These are phyloP conservation scores for Aspergillus conjunctus DNA, from an alignment of 495 filamentous ascomycete genomes.

Conservation along the genomic window DNA sequence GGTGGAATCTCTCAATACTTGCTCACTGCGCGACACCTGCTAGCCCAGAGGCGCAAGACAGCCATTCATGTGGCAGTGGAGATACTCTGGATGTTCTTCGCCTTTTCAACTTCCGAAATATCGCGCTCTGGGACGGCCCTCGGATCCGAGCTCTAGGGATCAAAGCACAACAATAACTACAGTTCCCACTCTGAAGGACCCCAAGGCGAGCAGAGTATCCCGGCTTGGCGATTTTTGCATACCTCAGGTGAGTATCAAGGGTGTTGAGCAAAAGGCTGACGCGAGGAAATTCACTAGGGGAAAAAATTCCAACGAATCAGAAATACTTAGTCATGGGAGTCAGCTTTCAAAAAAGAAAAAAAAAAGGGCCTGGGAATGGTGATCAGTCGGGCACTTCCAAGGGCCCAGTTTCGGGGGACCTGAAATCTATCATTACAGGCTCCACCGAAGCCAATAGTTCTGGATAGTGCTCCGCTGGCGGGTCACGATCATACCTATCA, in stretches of 20 bases:
- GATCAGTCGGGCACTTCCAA: constrained; percentile 13
- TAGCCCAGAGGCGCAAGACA: not conserved
- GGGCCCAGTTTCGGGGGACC: not conserved
- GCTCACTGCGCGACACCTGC: not conserved
- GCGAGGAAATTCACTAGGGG: not conserved
- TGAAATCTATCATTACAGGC: constrained; percentile 14
- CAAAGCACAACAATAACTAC: too few species aligned
- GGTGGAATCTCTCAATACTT: not conserved
- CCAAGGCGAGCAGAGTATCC: too few species aligned
- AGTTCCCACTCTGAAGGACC: too few species aligned
- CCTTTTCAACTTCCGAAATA: too few species aligned
- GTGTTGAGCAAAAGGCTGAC: not conserved
- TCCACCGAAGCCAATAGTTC: constrained; percentile 26
- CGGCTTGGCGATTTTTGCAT: too few species aligned
- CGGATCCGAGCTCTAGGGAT: too few species aligned
- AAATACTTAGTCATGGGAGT: not conserved
- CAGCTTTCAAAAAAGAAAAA: not conserved
- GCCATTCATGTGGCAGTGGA: not conserved
- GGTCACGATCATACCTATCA: constrained; percentile 9
- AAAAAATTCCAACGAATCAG: constrained; percentile 1
- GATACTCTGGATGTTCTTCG: not conserved
- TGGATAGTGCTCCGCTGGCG: constrained; percentile 21
- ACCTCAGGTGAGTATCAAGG: not conserved
- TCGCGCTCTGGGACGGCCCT: too few species aligned
- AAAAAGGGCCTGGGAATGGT: too few species aligned